A percentile compares a stretch with the other conserved stretches of the same genome.
Evolutionary conservation across 345 rosid genomes (phyloP).

Genomic region (Odontarrhena argentea): DNA sequence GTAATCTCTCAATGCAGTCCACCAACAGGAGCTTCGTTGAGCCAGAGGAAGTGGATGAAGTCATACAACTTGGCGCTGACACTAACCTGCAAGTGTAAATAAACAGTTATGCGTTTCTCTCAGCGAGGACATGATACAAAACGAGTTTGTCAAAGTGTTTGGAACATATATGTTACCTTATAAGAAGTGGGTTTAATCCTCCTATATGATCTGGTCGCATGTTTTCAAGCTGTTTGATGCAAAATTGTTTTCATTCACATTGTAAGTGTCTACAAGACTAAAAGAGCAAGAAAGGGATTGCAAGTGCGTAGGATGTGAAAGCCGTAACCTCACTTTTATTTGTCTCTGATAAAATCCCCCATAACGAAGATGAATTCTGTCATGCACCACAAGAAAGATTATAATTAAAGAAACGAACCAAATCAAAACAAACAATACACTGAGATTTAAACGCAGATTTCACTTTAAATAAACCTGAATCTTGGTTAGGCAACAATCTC

Average conservation of each 20-base stretch:
- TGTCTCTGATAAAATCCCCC: conserved; percentile 71
- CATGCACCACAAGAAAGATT: too few species aligned
- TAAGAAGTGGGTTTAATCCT: conserved; percentile 86
- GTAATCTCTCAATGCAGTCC: conserved; percentile 57
- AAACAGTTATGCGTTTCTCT: background rate
- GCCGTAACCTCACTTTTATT: conserved; percentile 96
- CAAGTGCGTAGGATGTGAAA: conserved; percentile 87
- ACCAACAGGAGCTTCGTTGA: conserved; percentile 97
- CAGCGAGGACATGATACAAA: conserved; percentile 16
- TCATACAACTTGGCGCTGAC: conserved; percentile 85
- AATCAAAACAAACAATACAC: background rate
- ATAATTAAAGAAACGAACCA: conserved; percentile 28
- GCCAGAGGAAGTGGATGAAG: conserved; percentile 95
- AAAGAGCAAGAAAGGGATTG: conserved; percentile 96
- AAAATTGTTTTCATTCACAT: conserved; percentile 55
- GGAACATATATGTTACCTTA: conserved; percentile 53
- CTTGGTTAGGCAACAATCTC: conserved; percentile 77
- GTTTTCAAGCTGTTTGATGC: conserved; percentile 79
- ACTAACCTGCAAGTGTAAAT: conserved; percentile 62
- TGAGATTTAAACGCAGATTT: conserved; percentile 1
- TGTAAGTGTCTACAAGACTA: conserved; percentile 95
- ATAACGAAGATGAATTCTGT: conserved; percentile 64
- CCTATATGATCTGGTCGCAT: conserved; percentile 96
- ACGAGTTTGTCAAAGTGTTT: background rate
- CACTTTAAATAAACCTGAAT: conserved; percentile 58